Percentiles rank a stretch among this genome's conserved stretches.
Evolutionary conservation across 257 asterid genomes (phyloP).

Genomic region (Echites panduratus): DNA sequence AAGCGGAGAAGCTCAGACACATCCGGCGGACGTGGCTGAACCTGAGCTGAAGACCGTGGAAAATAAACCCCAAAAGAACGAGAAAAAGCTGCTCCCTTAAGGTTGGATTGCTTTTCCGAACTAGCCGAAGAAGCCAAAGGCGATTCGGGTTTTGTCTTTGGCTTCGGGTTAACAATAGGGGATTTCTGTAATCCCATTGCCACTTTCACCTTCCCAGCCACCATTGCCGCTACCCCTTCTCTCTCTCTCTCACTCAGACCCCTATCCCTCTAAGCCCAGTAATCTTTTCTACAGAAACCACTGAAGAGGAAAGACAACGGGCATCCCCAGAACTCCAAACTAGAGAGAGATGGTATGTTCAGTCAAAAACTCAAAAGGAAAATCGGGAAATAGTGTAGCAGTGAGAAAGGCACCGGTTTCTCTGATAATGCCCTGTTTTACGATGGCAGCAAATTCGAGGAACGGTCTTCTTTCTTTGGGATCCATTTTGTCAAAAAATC

Average conservation of each 20-base stretch:
- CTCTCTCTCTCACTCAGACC: not conserved
- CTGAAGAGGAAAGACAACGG: not conserved
- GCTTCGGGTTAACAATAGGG: slow-evolving; percentile 35
- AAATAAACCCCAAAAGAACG: slow-evolving; percentile 73
- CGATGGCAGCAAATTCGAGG: slow-evolving; percentile 37
- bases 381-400: slow-evolving; percentile 1
- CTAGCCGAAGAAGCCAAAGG: slow-evolving; percentile 34
- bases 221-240: slow-evolving; percentile 40
- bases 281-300: not conserved
- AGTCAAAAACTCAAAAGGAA: not conserved
- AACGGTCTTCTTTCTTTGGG: slow-evolving; percentile 65
- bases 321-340: slow-evolving; percentile 10
- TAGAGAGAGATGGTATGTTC: not conserved
- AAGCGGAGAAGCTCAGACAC: slow-evolving; percentile 60
- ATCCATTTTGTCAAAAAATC: slow-evolving; percentile 20
- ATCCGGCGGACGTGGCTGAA: slow-evolving; percentile 94
- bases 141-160: slow-evolving; percentile 23
- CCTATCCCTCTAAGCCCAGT: not conserved
- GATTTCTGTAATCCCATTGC: slow-evolving; percentile 76
- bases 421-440: not conserved
- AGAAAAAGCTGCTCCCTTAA: slow-evolving; percentile 43
- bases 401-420: not conserved
- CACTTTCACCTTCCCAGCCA: slow-evolving; percentile 72
- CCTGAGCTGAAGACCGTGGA: slow-evolving; percentile 84
- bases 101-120: slow-evolving; percentile 34